Evolutionary conservation across 371 early-diverging fungal genomes (phyloP).

Genomic region (Parasitella parasitica): DNA sequence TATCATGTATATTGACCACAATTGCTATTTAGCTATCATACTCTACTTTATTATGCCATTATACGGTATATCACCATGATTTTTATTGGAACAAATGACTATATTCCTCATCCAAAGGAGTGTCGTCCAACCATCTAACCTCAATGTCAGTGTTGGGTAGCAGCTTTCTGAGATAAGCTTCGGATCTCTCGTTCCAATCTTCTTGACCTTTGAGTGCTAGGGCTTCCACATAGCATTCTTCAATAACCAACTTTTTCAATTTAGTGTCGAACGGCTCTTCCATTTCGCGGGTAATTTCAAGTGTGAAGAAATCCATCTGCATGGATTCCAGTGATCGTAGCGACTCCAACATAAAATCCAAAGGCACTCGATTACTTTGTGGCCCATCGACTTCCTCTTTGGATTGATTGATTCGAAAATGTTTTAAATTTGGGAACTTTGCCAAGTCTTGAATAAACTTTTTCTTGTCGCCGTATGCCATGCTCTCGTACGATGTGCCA

Average conservation of each 20-base stretch:
- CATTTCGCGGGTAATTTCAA: not conserved
- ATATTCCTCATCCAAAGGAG: not conserved
- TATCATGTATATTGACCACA: no score
- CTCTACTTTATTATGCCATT: no score
- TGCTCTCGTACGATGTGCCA: not conserved
- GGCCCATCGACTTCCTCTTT: not conserved
- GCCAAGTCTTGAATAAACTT: not conserved
- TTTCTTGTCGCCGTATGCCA: not conserved
- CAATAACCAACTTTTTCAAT: not conserved
- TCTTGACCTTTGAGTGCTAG: not conserved
- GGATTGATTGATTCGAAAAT: not conserved
- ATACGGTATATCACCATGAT: no score
- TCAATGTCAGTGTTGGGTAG: not conserved
- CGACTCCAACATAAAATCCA: not conserved
- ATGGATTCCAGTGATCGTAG: not conserved
- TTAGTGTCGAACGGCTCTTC: not conserved
- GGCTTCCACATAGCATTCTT: not conserved
- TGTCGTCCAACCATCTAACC: not conserved
- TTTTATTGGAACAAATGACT: not conserved
- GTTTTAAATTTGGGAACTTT: not conserved
- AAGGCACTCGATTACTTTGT: not conserved
- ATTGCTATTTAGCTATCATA: no score
- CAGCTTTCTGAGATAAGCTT: not conserved
- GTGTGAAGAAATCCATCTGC: not conserved
- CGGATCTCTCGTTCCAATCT: not conserved